Base-by-base conservation (phyloP, 345 rosid species). In the Clausena lansium region DNA sequence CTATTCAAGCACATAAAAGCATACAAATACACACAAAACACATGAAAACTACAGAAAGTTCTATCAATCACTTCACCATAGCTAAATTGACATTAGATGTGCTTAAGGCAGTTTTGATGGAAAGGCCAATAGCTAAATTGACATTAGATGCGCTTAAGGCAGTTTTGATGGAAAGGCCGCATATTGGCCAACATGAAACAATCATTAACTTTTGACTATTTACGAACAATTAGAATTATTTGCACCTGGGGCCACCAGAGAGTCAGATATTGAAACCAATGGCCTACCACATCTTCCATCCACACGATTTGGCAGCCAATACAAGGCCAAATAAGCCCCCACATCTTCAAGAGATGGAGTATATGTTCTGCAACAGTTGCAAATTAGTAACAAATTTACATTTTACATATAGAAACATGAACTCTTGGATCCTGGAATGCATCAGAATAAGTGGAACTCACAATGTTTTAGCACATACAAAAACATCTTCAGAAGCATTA, bases 261-360 rank as follows among this genome's bases (percentile, higher is more conserved):
- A 90, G 80, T 78, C 84, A 63, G 97, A 89, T 80, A 88, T 86
- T 58, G 91, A 86, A 83, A 90, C 85, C 80, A 93, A 84, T 63
- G 97, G 94, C 81, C 88, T 90, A 79, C 99, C 99, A 54, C 88
- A 82, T 86, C 92, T 93, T 30, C 98, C 94, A 71, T 95, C 99
- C 38, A 81, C 86, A 35, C 99, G 99, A 64, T 83, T 87, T 41
- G 99, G 99, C 78, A 89, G 76, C 99, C 99, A 95, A 76, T 84
- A 85, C 63, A 95, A 70, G 70, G 93, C 93, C 83, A 95, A 85
- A 84, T 88, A 93, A 72, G 85, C 83, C 38, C 92, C 98, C 33
- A 95, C 97, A 81, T 95, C 99, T 80, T 90, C 93, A 70, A 92
- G 92, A n/a, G 94, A 84, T 38, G 99, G 98, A 81, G 90, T 91